Evolutionary conservation across 2,329 filamentous ascomycete genomes (phyloP).

Genomic region (Fonsecaea erecta): DNA sequence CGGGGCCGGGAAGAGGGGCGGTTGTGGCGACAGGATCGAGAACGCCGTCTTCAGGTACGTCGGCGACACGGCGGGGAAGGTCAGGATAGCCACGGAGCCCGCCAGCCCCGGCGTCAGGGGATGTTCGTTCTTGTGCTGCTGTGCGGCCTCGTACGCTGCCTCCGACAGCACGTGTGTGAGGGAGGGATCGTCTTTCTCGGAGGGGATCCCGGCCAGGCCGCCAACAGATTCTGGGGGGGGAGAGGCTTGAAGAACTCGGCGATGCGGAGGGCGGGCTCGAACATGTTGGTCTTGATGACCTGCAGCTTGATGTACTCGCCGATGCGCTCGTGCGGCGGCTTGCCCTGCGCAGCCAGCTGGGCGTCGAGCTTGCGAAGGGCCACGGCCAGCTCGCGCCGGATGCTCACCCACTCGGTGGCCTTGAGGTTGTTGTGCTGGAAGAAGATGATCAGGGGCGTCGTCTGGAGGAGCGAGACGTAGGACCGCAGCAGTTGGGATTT

Average conservation of each 20-base stretch:
- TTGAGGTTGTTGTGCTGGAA: conserved; percentile 82
- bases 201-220: conserved; percentile 35
- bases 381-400: conserved; percentile 69
- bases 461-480: conserved; percentile 86
- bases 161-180: conserved; percentile 65
- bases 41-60: conserved; percentile 81
- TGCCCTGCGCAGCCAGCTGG: conserved; percentile 62
- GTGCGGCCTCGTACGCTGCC: conserved; percentile 57
- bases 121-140: conserved; percentile 58
- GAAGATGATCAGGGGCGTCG: conserved; percentile 81
- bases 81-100: conserved; percentile 78
- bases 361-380: conserved; percentile 70
- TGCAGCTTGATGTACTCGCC: conserved; percentile 73
- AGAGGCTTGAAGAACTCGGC: conserved; percentile 77
- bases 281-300: conserved; percentile 86
- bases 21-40: conserved; percentile 73
- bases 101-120: conserved; percentile 75
- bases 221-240: conserved; percentile 41
- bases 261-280: conserved; percentile 80
- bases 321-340: conserved; percentile 50
- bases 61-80: conserved; percentile 81
- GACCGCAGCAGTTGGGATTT: conserved; percentile 87
- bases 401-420: conserved; percentile 73
- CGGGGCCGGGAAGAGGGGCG: conserved; percentile 74
- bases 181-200: conserved; percentile 45